Evolutionary conservation across 2,329 filamentous ascomycete genomes (phyloP), one percentile per base, ranked within the genome.

Genomic region (Simplicillium aogashimaense): DNA sequence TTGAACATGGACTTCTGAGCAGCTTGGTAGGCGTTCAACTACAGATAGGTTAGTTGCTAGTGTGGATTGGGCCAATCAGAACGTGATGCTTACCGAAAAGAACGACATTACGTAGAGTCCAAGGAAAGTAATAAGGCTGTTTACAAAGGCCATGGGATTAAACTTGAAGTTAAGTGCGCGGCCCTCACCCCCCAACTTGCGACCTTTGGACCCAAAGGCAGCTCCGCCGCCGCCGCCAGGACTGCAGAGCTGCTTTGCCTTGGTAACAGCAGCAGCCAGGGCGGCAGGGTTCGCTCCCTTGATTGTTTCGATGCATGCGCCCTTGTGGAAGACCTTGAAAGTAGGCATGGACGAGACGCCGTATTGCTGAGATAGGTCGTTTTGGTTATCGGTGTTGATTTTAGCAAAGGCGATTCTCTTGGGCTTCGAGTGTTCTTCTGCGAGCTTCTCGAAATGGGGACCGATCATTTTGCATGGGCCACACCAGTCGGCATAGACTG

Each of bases 401-500:
- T 95, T 97, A 56, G 79, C 81, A 59, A 97, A 98, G 36, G 86
- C 84, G 54, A 97, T 83, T 56, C 80, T 81, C 55, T 83, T 82
- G 13, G 87, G 81, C 49, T 87, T 81, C 37, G 87, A 81, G 55
- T 92, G 78, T 59, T 90, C 83, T 43, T 74, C 71, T 36, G 88
- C 78, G 43, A 97, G 80, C 52, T 82, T 78, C 56, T 95, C 86
- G 62, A 94, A 97, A 42, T 85, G 77, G 15, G 90, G 90, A 37
- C 86, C 86, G 49, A 97, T 94, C 58, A 83, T 77, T 66, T 94
- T 94, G 76, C 89, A 95, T 55, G 90, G 88, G 42, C 83, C 84
- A 61, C 88, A 97, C 86, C 87, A 95, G 65, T 94, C 85, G 60
- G 90, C 90, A 57, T 92, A 94, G 72, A 95, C 87, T 94, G 39